Percentiles rank a stretch among this genome's conserved stretches.
Evolutionary conservation across 257 asterid species (phyloP).

Genomic region (Cruciata laevipes): DNA sequence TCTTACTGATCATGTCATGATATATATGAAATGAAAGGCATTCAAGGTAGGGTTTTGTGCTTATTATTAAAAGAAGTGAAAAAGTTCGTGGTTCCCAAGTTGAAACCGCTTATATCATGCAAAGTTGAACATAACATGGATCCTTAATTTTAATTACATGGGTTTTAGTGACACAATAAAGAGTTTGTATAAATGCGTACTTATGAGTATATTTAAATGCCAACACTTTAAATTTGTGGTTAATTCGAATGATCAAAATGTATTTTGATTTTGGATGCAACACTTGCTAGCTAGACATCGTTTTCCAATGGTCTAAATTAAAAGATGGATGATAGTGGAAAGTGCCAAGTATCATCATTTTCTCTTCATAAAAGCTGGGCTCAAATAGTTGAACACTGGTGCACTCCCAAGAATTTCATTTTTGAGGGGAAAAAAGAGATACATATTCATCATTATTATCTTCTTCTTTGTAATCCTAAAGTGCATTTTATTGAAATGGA

Average conservation of each 20-base stretch:
- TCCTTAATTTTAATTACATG: neutral
- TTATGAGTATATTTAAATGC: too few species aligned
- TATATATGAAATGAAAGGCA: slow-evolving; percentile 9
- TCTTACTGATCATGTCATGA: neutral
- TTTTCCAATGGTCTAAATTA: neutral
- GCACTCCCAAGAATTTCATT: neutral
- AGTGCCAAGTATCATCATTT: slow-evolving; percentile 8
- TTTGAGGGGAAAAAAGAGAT: too few species aligned
- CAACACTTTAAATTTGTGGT: neutral
- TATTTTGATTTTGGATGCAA: too few species aligned
- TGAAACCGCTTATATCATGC: neutral
- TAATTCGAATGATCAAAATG: neutral
- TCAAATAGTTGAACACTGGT: slow-evolving; percentile 12
- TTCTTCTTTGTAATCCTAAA: neutral
- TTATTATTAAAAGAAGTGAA: neutral
- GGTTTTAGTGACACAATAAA: neutral
- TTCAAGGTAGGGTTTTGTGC: slow-evolving; percentile 23
- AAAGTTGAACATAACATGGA: neutral
- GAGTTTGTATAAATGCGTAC: neutral
- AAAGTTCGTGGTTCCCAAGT: neutral
- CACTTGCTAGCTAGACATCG: neutral
- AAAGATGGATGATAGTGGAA: neutral
- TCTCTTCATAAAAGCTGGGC: slow-evolving; percentile 11
- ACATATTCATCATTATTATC: too few species aligned
- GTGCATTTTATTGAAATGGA: neutral